Conservation (phyloP, 495 filamentous ascomycete genomes). For the Penicillium longicatenatum region DNA sequence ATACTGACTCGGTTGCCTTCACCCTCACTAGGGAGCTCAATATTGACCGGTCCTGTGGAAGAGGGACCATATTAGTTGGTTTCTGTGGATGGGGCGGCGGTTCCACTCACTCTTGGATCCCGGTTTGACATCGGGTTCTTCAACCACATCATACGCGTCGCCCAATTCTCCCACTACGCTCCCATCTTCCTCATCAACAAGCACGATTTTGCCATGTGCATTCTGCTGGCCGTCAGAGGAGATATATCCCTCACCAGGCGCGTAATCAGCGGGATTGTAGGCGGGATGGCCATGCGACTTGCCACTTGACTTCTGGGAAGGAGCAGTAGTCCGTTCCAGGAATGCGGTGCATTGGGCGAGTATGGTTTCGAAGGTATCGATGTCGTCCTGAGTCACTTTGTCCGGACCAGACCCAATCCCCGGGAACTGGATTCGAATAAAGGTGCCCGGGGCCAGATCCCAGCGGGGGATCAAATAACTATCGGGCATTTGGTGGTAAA, state of each 20-base stretch:
- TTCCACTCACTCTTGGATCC: slow-evolving; percentile 79
- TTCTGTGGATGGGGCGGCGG: not conserved
- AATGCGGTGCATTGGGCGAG: slow-evolving; percentile 95
- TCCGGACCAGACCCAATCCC: slow-evolving; percentile 61
- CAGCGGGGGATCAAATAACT: slow-evolving; percentile 92
- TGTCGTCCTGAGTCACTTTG: slow-evolving; percentile 80
- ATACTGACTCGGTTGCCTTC: slow-evolving; percentile 69
- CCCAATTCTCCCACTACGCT: slow-evolving; percentile 90
- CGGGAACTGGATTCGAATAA: slow-evolving; percentile 89
- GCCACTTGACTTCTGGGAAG: slow-evolving; percentile 23
- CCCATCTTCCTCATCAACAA: slow-evolving; percentile 93
- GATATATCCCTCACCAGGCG: slow-evolving; percentile 76
- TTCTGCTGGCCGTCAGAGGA: slow-evolving; percentile 35
- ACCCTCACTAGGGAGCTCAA: slow-evolving; percentile 76
- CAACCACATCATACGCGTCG: slow-evolving; percentile 79
- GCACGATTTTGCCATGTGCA: slow-evolving; percentile 77
- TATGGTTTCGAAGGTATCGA: slow-evolving; percentile 96
- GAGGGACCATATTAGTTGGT: not conserved
- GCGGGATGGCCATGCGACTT: slow-evolving; percentile 47
- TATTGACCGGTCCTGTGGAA: slow-evolving; percentile 81
- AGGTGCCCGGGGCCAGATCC: slow-evolving; percentile 86
- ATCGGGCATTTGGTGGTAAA: slow-evolving; percentile 86
- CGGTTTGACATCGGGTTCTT: slow-evolving; percentile 67
- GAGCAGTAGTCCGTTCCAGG: slow-evolving; percentile 71
- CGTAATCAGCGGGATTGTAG: slow-evolving; percentile 82